Base-by-base conservation (phyloP, 1,139 yeast species). In the Hansenula sp. region DNA sequence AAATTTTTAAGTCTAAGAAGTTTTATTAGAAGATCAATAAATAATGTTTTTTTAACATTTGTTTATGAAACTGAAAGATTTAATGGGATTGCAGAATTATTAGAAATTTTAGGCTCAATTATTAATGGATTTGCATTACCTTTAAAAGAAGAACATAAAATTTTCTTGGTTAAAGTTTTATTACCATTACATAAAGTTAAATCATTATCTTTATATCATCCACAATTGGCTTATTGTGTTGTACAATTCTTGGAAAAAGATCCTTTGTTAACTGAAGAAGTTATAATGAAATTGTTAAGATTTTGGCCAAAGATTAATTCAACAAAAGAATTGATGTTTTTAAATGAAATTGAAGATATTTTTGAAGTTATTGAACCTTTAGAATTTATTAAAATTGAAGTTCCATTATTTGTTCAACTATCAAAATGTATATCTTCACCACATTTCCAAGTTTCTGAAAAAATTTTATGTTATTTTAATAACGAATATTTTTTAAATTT, bases 111-210 rank as follows among this genome's bases (percentile, higher is more conserved):
- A 55, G 99, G 99, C 10, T 85, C 96, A 21, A 94, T 93, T 58
- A 93, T 94, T 60, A 93, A 93, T 66, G 99, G 99, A 17, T 93
- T 93, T 72, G 99, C 99, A 6, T 73, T 93, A 52, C 99, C 99
- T 3, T 75, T 93, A 57, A 93, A 93, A 63, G 98, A 91, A 59
- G 99, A 93, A 65, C 99, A 93, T 68, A 93, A 93, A 66, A 81
- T 88, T 15, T 93, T 94, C 59, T 70, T 93, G 53, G 82, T 89
- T 29, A 76, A 96, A 47, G 91, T 91, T n/a, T 75, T 93, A 58
- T 74, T 93, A 33, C 99, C 99, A 25, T 71, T 93, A 63, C 99
- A 93, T 66, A 93, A 94, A 64, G 95, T 89, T 12, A 84, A 91
- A 60, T 80, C 95, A 44, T 72, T 93, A 48, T 84, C 95, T 12